Evolutionary conservation across 176 grass and related monocot genomes (phyloP).

Genomic region (Pharus latifolius): DNA sequence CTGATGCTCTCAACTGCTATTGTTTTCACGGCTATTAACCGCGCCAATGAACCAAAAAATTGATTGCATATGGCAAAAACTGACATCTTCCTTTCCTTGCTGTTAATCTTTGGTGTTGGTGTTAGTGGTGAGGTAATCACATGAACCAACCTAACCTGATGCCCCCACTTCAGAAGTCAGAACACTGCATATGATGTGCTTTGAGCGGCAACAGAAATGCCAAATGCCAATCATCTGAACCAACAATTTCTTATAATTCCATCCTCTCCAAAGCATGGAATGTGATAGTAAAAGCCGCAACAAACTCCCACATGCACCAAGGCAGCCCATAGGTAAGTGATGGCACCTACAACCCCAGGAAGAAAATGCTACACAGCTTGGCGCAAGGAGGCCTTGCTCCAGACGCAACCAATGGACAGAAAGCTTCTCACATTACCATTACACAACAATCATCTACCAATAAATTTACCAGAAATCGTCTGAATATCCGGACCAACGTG

Average conservation of each 20-base stretch:
- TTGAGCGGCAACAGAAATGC: neutral
- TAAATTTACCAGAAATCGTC: conserved; percentile 41
- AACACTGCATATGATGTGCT: neutral
- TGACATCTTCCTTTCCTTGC: neutral
- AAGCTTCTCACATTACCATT: neutral
- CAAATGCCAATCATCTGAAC: neutral
- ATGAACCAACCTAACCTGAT: neutral
- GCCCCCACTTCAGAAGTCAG: neutral
- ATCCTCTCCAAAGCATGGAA: conserved; percentile 10
- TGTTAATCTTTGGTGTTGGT: neutral
- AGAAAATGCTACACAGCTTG: neutral
- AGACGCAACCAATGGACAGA: conserved; percentile 1
- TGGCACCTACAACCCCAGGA: neutral
- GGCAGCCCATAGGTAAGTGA: neutral
- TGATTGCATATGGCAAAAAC: neutral
- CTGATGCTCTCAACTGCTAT: neutral
- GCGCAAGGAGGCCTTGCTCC: conserved; percentile 11
- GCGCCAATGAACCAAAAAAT: conserved; percentile 1
- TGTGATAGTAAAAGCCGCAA: neutral
- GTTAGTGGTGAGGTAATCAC: neutral
- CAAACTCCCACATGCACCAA: neutral
- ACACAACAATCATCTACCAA: conserved; percentile 6
- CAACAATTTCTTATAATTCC: neutral
- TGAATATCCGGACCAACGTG: conserved; percentile 27
- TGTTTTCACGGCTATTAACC: neutral